Percentiles rank a stretch among this genome's conserved stretches.
phyloP scores from a whole-genome alignment of 2,329 filamentous ascomycete species.

The Apiospora arundinis region DNA sequence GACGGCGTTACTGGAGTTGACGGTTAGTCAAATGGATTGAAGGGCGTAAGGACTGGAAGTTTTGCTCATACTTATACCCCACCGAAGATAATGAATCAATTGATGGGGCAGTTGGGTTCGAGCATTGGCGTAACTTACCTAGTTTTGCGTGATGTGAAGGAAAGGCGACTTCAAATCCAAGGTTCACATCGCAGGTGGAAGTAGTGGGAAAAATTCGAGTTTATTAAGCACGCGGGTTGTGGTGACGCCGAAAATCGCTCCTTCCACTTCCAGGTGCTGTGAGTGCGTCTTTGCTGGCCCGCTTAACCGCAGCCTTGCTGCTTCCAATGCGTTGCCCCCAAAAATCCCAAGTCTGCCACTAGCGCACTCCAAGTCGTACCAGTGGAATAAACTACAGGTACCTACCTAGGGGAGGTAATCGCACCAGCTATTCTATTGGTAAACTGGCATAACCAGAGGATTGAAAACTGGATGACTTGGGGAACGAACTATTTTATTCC shows the following conservation, averaged over 20 bases:
- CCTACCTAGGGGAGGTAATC: too few species aligned
- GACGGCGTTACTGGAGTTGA: slow-evolving; percentile 1
- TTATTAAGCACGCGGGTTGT: slow-evolving; percentile 14
- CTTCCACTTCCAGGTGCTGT: not conserved
- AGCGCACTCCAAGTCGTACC: not conserved
- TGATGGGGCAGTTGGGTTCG: not conserved
- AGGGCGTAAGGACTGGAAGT: not conserved
- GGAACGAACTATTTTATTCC: too few species aligned
- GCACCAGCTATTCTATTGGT: too few species aligned
- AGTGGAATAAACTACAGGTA: too few species aligned
- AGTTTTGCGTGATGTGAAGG: slow-evolving; percentile 7
- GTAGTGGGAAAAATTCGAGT: slow-evolving; percentile 7
- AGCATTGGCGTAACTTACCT: not conserved
- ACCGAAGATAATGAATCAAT: not conserved
- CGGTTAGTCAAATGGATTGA: not conserved
- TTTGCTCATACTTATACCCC: not conserved
- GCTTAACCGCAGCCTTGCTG: slow-evolving; percentile 4
- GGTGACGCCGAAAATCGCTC: slow-evolving; percentile 18
- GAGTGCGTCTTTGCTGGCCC: slow-evolving; percentile 10
- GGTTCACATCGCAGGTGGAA: slow-evolving; percentile 14
- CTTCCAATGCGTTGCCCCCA: not conserved
- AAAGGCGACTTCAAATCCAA: slow-evolving; percentile 13
- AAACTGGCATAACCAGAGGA: too few species aligned
- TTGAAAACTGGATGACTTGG: too few species aligned
- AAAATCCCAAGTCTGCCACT: not conserved